phyloP scores from a whole-genome alignment of 768 basidiomycete genomes.

The Leccinellum luteum region DNA sequence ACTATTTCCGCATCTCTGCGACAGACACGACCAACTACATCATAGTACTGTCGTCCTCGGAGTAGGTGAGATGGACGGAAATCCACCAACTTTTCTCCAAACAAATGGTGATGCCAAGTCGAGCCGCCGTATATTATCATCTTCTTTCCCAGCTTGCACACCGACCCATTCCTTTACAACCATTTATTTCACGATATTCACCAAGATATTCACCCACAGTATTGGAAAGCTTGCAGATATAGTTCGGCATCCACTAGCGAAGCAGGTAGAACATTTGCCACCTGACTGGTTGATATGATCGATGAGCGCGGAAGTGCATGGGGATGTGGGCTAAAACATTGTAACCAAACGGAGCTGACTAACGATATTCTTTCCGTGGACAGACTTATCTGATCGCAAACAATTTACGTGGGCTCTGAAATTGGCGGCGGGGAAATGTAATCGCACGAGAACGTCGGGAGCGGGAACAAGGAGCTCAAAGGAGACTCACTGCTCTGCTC shows the following conservation, averaged over 20 bases:
- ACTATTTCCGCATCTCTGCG: neutral
- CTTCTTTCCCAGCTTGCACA: accelerated
- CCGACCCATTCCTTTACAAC: no score
- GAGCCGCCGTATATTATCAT: neutral
- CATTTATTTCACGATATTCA: neutral
- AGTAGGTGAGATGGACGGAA: neutral
- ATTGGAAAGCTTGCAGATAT: neutral
- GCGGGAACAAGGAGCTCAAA: neutral
- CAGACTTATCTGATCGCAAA: neutral
- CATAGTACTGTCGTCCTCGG: no score
- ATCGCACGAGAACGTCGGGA: neutral
- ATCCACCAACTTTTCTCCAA: neutral
- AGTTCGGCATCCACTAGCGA: neutral
- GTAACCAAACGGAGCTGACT: no score
- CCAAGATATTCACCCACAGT: neutral
- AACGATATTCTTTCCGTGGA: neutral
- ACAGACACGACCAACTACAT: neutral
- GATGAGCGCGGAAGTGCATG: neutral
- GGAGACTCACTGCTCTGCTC: no score
- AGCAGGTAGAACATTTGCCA: neutral
- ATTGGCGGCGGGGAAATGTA: neutral
- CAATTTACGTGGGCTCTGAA: neutral
- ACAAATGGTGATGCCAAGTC: neutral
- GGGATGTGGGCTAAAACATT: neutral
- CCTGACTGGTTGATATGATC: neutral